Evolutionary conservation across 345 rosid genomes (phyloP).

Genomic region (Aquilaria sinensis): DNA sequence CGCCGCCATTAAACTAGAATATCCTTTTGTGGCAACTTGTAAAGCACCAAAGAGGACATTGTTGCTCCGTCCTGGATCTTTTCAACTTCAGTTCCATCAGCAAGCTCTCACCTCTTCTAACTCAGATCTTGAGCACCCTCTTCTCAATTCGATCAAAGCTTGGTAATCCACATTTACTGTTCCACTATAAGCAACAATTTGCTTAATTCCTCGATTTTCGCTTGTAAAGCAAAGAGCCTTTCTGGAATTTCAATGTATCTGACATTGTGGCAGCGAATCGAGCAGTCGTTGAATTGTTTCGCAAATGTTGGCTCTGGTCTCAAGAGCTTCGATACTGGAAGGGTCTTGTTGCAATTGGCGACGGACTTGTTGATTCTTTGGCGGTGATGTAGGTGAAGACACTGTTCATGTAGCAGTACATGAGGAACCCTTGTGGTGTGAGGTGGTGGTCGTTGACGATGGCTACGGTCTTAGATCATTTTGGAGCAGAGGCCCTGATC

Average conservation of each 20-base stretch:
- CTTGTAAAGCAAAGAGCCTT: conserved; percentile 56
- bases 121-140: conserved; percentile 86
- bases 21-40: conserved; percentile 75
- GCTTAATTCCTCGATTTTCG: conserved; percentile 59
- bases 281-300: conserved; percentile 81
- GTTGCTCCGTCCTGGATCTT: conserved; percentile 65
- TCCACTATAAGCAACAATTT: conserved; percentile 72
- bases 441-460: conserved; percentile 83
- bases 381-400: conserved; percentile 50
- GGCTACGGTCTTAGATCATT: conserved; percentile 79
- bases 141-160: conserved; percentile 71
- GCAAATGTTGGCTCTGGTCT: conserved; percentile 70
- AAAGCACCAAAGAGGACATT: conserved; percentile 73
- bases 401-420: conserved; percentile 80
- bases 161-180: conserved; percentile 79
- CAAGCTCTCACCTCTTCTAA: conserved; percentile 84
- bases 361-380: conserved; percentile 73
- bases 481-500: conserved; percentile 49
- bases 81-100: conserved; percentile 60
- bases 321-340: conserved; percentile 79
- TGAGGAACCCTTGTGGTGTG: conserved; percentile 82
- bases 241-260: conserved; percentile 32
- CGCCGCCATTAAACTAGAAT: conserved; percentile 45
- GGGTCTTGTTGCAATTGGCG: conserved; percentile 79
- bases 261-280: conserved; percentile 74